Percentiles rank a stretch among this genome's conserved stretches.
Conservation (phyloP, 306 rosid species). For the Vigna nakashimae region DNA sequence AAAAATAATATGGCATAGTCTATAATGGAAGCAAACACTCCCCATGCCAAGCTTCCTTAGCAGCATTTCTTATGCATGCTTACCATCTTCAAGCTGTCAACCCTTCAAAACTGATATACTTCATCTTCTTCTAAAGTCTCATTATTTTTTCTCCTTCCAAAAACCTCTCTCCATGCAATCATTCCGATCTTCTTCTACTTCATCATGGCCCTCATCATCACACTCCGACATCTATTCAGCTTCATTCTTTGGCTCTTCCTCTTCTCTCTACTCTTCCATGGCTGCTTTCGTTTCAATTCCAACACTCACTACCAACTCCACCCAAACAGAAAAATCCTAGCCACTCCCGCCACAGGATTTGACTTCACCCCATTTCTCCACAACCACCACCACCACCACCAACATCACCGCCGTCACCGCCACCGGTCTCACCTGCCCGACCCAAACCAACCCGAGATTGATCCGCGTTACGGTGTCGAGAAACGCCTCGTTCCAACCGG, state of each 20-base stretch:
- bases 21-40: conserved; percentile 67
- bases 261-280: conserved; percentile 50
- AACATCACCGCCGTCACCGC: conserved; percentile 15
- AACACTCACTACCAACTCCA: background rate
- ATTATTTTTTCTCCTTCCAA: conserved; percentile 15
- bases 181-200: conserved; percentile 49
- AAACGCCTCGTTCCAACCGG: conserved; percentile 93
- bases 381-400: conserved; percentile 42
- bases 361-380: conserved; percentile 67
- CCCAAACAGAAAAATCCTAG: conserved; percentile 53
- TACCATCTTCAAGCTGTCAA: conserved; percentile 65
- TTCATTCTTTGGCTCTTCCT: conserved; percentile 60
- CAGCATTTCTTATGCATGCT: conserved; percentile 58
- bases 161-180: conserved; percentile 63
- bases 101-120: conserved; percentile 46
- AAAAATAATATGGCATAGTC: conserved; percentile 45
- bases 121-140: conserved; percentile 39
- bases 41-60: conserved; percentile 63
- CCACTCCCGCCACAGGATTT: conserved; percentile 32
- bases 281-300: conserved; percentile 42
- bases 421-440: conserved; percentile 4
- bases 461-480: conserved; percentile 79
- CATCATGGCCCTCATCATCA: conserved; percentile 48
- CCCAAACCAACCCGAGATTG: conserved; percentile 48
- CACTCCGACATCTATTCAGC: conserved; percentile 47